Percentiles rank a stretch among this genome's conserved stretches.
Conservation (phyloP, 169 alveolate genomes). For the Cryptosporidium sp. region DNA sequence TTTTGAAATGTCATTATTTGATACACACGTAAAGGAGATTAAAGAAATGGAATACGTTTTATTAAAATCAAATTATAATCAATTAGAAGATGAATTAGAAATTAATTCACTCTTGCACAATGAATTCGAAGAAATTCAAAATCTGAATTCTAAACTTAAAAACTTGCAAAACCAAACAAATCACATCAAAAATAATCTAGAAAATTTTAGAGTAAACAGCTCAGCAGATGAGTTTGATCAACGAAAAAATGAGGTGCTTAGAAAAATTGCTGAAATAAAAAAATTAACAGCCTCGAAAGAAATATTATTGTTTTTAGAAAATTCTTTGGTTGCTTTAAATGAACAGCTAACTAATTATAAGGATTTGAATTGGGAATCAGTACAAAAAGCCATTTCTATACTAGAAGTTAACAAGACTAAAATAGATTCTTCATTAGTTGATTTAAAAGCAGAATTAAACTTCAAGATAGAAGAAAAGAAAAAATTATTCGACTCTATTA, state of each 20-base stretch:
- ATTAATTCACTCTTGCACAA: not conserved
- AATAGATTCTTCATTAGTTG: not conserved
- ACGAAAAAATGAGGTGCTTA: not conserved
- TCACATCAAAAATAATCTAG: conserved; percentile 3
- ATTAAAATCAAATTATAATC: not conserved
- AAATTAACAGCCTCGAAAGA: not conserved
- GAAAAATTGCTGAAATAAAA: conserved; percentile 32
- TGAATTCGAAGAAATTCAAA: not conserved
- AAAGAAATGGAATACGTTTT: conserved; percentile 5
- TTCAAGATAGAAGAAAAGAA: conserved; percentile 15
- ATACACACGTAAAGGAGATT: conserved; percentile 8
- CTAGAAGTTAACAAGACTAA: not conserved
- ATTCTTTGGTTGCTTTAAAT: not conserved
- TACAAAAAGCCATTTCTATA: not conserved
- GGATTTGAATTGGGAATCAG: conserved; percentile 6
- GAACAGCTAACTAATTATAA: conserved; percentile 1
- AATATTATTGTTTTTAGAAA: conserved; percentile 5
- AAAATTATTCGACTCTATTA: not conserved
- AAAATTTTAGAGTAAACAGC: not conserved
- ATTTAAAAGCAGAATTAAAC: not conserved
- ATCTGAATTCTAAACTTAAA: not conserved
- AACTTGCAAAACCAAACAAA: conserved; percentile 4
- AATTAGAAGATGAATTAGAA: not conserved
- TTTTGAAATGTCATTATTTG: not conserved
- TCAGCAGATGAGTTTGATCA: not conserved